Evolutionary conservation across 2,329 filamentous ascomycete species (phyloP).

Genomic region (Aureobasidium sp.): DNA sequence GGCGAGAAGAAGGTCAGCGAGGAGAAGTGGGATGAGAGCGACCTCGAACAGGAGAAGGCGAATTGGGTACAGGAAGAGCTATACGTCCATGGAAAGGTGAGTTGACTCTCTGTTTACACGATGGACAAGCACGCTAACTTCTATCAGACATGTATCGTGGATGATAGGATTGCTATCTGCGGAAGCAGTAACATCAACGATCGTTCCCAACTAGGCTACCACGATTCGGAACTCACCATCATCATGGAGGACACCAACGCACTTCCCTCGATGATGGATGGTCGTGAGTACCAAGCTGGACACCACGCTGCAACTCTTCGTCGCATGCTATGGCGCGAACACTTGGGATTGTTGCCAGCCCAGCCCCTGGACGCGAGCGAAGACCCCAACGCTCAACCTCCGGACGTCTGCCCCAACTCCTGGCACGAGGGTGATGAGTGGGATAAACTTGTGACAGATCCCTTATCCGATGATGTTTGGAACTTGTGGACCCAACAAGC

Average conservation of each 20-base stretch:
- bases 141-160: conserved; percentile 57
- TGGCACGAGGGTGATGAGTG: conserved; percentile 62
- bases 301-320: conserved; percentile 74
- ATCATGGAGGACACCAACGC: conserved; percentile 76
- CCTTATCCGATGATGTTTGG: conserved; percentile 48
- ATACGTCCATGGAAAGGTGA: conserved; percentile 85
- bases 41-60: conserved; percentile 58
- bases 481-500: conserved; percentile 62
- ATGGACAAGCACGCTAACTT: conserved; percentile 13
- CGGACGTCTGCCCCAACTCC: conserved; percentile 59
- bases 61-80: conserved; percentile 95
- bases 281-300: conserved; percentile 66
- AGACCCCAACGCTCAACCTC: conserved; percentile 68
- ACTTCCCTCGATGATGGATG: conserved; percentile 68
- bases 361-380: conserved; percentile 58
- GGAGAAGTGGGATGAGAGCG: conserved; percentile 63
- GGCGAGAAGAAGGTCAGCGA: conserved; percentile 53
- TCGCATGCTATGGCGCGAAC: conserved; percentile 80
- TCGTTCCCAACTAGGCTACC: conserved; percentile 74
- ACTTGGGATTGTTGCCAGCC: conserved; percentile 70
- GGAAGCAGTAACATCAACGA: conserved; percentile 69
- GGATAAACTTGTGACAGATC: conserved; percentile 51
- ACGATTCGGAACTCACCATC: conserved; percentile 85
- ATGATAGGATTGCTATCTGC: conserved; percentile 77
- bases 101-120: conserved; percentile 1